Percentiles rank a stretch among this genome's conserved stretches.
Conservation (phyloP, 2,329 filamentous ascomycete species). For the Ceratocystis albifundus region DNA sequence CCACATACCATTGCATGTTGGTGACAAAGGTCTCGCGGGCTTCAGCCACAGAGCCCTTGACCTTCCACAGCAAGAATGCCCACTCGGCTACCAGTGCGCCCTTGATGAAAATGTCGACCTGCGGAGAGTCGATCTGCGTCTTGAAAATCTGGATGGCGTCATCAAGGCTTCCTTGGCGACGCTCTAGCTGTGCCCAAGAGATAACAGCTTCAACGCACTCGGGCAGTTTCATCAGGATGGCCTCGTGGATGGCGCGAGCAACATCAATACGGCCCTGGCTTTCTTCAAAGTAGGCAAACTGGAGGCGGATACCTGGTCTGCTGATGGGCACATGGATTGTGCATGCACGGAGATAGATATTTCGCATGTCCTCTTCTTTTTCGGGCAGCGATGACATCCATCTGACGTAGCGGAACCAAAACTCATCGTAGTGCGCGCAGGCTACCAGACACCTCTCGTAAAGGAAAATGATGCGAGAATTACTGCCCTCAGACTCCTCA, state of each 20-base stretch:
- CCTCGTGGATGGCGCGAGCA: conserved; percentile 72
- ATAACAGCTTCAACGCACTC: conserved; percentile 79
- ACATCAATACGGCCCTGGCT: conserved; percentile 63
- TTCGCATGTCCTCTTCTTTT: conserved; percentile 81
- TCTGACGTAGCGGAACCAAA: conserved; percentile 92
- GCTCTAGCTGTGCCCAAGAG: conserved; percentile 74
- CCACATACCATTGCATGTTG: conserved; percentile 72
- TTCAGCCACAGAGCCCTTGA: conserved; percentile 67
- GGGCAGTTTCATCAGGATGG: conserved; percentile 64
- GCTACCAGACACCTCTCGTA: conserved; percentile 92
- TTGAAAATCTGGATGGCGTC: conserved; percentile 77
- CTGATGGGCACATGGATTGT: conserved; percentile 80
- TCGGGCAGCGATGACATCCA: conserved; percentile 77
- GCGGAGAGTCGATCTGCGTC: conserved; percentile 60
- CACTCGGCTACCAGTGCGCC: conserved; percentile 80
- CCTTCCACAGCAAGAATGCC: conserved; percentile 77
- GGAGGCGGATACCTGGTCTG: conserved; percentile 68
- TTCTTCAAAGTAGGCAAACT: conserved; percentile 94
- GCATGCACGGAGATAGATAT: conserved; percentile 80
- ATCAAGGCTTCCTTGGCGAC: conserved; percentile 71
- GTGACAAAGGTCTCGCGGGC: conserved; percentile 73
- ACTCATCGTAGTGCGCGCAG: conserved; percentile 90
- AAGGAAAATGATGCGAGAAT: conserved; percentile 61
- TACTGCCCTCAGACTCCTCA: conserved; percentile 76
- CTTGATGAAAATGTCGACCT: conserved; percentile 67